Evolutionary conservation across 1,284 basidiomycete genomes (phyloP), one percentile per base, ranked within the genome.

Genomic region (Stereum hirsutum): DNA sequence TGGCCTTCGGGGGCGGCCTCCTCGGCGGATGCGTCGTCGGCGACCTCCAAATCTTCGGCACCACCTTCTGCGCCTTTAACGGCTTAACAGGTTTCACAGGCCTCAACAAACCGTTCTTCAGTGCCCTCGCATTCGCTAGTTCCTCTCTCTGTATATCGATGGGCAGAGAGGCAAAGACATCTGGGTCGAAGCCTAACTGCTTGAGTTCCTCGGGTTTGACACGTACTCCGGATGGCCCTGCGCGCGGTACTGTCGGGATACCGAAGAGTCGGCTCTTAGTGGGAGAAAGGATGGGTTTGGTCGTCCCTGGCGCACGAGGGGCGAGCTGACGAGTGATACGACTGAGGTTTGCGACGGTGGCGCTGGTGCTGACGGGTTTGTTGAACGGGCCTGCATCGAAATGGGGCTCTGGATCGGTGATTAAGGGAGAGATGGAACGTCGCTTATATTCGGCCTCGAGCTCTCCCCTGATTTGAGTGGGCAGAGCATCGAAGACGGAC

Each of bases 61-160:
- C 59, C 53, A 44, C 67, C 61, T 80, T 81, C 46, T 83, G 59
- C 27, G 74, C 57, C 52, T 72, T 74, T n/a, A 52, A 28, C 4
- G 51, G 50, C 17, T 41, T 43, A 2, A 45, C 24, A 1, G 45
- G 41, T 11, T 39, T 34, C 33, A 48, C 48, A 5, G 43, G 45
- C 20, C 46, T 36, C 2, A 50, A 48, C 3, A 42, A 43, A 42
- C 54, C 40, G 32, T 46, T 12, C 40, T 50, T 28, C 46, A 53
- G 17, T 52, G 48, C 28, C 52, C 82, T 68, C 17, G 73, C 73
- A 41, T 65, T 65, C 11, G 72, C 68, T 14, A 91, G 62, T 49
- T 89, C 82, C 54, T 92, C 89, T 38, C 75, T 71, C 54, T 89
- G 84, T 45, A 91, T 57, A 30, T 75, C 70, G 0, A 60, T 58